Evolutionary conservation across 176 grass and related monocot species (phyloP).

Genomic region (Aegilops bicornis): DNA sequence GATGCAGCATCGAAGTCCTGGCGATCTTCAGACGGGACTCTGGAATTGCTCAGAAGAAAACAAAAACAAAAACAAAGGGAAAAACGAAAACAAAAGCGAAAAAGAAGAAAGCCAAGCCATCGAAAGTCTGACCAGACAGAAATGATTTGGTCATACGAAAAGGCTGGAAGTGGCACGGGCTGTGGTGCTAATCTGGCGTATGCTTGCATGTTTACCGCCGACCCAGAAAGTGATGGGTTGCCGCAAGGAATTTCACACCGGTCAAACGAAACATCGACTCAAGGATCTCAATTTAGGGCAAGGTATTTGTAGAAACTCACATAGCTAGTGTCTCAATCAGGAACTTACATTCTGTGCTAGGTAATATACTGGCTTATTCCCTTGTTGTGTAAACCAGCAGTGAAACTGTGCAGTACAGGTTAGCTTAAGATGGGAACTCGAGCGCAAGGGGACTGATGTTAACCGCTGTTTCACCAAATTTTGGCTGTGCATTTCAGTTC

Average conservation of each 20-base stretch:
- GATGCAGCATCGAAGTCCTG: slow-evolving; percentile 75
- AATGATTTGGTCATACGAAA: neutral
- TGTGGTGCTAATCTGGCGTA: neutral
- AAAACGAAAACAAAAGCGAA: slow-evolving; percentile 34
- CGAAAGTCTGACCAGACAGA: neutral
- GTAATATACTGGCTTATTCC: neutral
- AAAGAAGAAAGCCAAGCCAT: slow-evolving; percentile 47
- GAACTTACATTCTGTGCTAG: neutral
- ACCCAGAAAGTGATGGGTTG: neutral
- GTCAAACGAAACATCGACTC: neutral
- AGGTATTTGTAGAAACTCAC: slow-evolving; percentile 21
- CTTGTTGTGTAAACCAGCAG: neutral
- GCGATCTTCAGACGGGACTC: slow-evolving; percentile 78
- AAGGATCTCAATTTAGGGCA: slow-evolving; percentile 8
- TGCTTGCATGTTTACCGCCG: neutral
- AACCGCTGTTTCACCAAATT: neutral
- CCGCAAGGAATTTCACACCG: neutral
- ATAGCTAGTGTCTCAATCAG: neutral
- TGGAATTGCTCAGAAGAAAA: slow-evolving; percentile 56
- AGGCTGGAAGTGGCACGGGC: neutral
- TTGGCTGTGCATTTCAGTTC: neutral
- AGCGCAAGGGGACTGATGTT: neutral
- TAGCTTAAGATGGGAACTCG: slow-evolving; percentile 9
- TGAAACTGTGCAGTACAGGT: slow-evolving; percentile 27
- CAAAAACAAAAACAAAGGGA: slow-evolving; percentile 27